A percentile compares a stretch with the other conserved stretches of the same genome.
These are phyloP conservation scores for Trichoderma semiorbis DNA, from an alignment of 2,329 filamentous ascomycete species.

Conservation along the genomic window DNA sequence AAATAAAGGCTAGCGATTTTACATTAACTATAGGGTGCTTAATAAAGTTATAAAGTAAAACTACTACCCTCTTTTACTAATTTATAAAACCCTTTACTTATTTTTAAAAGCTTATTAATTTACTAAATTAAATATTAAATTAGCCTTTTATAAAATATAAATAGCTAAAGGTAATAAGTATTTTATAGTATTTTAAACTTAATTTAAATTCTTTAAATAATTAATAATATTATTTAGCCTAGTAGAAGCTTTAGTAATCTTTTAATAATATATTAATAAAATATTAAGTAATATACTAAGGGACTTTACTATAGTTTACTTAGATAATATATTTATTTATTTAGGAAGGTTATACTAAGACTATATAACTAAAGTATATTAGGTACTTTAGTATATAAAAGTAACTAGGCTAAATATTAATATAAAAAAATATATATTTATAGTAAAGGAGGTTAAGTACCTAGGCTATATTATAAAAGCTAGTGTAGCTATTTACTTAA, in stretches of 20 bases:
- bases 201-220: constrained; percentile 8
- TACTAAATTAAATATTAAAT: neutral
- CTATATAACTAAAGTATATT: neutral
- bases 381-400: neutral
- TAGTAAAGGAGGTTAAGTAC: no score
- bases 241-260: neutral
- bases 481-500: no score
- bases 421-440: neutral
- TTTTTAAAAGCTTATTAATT: neutral
- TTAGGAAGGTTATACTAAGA: neutral
- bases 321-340: constrained; percentile 1
- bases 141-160: neutral
- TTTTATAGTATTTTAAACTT: neutral
- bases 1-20: neutral
- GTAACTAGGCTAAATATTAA: neutral
- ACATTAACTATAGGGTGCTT: neutral
- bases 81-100: neutral
- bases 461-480: no score
- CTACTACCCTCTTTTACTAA: neutral
- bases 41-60: neutral
- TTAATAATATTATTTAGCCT: neutral
- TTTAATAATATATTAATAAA: constrained; percentile 13
- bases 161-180: neutral
- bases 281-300: neutral
- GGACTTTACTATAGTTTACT: neutral